Conservation (phyloP, 768 basidiomycete species). For the Sistotremastrum suecicum region DNA sequence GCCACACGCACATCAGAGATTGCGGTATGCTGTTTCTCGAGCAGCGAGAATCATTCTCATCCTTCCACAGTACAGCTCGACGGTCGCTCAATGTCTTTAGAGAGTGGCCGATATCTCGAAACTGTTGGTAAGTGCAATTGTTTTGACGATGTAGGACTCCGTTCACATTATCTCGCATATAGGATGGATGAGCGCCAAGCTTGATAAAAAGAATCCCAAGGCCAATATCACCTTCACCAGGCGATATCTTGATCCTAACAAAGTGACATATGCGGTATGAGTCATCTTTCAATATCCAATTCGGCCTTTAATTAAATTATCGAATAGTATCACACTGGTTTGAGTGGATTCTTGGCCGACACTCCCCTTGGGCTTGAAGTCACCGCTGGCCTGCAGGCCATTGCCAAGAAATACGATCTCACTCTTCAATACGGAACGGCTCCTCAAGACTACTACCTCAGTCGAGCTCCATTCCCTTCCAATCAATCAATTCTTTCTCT, state of each 20-base stretch:
- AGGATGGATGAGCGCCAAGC: constrained; percentile 53
- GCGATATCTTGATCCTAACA: constrained; percentile 70
- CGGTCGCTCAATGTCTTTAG: constrained; percentile 61
- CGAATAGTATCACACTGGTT: constrained; percentile 49
- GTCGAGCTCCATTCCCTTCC: constrained; percentile 46
- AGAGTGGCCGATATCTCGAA: constrained; percentile 87
- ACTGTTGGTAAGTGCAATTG: constrained; percentile 48
- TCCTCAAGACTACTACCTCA: constrained; percentile 61
- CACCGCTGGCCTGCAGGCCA: constrained; percentile 35
- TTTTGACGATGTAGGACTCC: not conserved
- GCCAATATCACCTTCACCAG: constrained; percentile 49
- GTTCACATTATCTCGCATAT: constrained; percentile 1
- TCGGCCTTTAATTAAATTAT: not conserved
- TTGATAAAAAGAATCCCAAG: constrained; percentile 24
- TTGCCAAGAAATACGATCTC: constrained; percentile 49
- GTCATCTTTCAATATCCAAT: constrained; percentile 5
- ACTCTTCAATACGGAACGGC: constrained; percentile 51
- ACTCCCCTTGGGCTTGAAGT: constrained; percentile 39
- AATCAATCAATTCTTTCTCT: constrained; percentile 45
- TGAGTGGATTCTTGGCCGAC: constrained; percentile 42
- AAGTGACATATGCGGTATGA: constrained; percentile 56
- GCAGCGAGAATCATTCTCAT: not conserved
- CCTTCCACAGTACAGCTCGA: constrained; percentile 43
- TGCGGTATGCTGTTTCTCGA: constrained; percentile 30
- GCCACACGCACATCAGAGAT: constrained; percentile 70